phyloP scores from a whole-genome alignment of 768 basidiomycete species.

The Mrakia frigida region DNA sequence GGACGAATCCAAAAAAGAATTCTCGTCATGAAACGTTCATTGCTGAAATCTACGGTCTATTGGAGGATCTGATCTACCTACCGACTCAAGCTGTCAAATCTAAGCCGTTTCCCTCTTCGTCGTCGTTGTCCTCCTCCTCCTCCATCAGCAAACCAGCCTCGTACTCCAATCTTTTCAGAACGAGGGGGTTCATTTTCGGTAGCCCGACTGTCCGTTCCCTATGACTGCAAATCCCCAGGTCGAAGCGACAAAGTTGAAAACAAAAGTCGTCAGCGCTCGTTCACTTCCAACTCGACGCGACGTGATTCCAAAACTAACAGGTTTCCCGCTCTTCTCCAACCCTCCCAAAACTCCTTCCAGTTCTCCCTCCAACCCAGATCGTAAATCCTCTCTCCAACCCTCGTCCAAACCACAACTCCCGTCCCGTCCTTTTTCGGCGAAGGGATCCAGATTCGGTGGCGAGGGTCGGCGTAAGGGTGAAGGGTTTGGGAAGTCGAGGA shows the following conservation, averaged over 20 bases:
- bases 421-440: not conserved
- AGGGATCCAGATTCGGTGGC: slow-evolving; percentile 8
- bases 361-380: slow-evolving; percentile 16
- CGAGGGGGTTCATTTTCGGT: slow-evolving; percentile 1
- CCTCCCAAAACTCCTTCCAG: not conserved
- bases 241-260: too few relatives aligned
- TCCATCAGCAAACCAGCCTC: slow-evolving; percentile 44
- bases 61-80: too few relatives aligned
- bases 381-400: slow-evolving; percentile 6
- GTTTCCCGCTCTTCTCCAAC: too few relatives aligned
- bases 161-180: not conserved
- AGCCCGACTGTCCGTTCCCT: not conserved
- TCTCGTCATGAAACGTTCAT: too few relatives aligned
- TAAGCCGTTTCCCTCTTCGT: too few relatives aligned
- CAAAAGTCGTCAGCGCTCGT: not conserved
- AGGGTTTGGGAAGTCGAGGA: not conserved
- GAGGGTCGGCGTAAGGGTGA: not conserved
- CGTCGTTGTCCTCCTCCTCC: slow-evolving; percentile 55
- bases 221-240: too few relatives aligned
- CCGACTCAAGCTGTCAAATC: too few relatives aligned
- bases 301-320: not conserved
- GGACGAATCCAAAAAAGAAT: too few relatives aligned
- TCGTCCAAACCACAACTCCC: slow-evolving; percentile 7
- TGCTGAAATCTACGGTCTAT: too few relatives aligned
- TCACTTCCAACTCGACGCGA: not conserved